Conservation (phyloP, 768 basidiomycete genomes). For the Serendipita sp. region DNA sequence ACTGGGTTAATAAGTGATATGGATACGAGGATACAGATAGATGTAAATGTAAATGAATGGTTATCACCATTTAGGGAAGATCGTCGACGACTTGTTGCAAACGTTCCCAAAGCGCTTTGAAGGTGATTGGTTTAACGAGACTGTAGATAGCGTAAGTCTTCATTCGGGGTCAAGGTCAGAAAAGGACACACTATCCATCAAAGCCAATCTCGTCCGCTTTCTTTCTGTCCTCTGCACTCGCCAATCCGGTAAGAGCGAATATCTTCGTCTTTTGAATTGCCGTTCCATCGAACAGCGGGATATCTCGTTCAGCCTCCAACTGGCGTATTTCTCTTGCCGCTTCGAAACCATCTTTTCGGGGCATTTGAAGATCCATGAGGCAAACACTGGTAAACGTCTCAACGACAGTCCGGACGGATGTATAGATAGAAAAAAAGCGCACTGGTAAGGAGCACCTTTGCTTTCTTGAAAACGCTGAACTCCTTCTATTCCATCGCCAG, state of each 20-base stretch:
- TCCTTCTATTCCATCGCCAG: neutral
- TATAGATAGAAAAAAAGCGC: neutral
- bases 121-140: neutral
- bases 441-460: slow-evolving; percentile 63
- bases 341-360: slow-evolving; percentile 36
- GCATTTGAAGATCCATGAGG: slow-evolving; percentile 4
- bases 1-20: too few relatives aligned
- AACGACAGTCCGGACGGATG: slow-evolving; percentile 28
- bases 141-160: neutral
- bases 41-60: too few relatives aligned
- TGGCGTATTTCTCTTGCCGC: slow-evolving; percentile 71
- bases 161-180: neutral
- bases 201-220: neutral
- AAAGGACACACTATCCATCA: neutral
- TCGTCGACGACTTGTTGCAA: neutral
- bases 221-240: neutral
- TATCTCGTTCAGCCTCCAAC: slow-evolving; percentile 39
- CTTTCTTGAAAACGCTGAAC: slow-evolving; percentile 27
- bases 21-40: too few relatives aligned
- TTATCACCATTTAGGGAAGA: too few relatives aligned
- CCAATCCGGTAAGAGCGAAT: neutral
- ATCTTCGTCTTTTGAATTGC: neutral
- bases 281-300: slow-evolving; percentile 15
- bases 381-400: slow-evolving; percentile 24
- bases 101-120: neutral